Evolutionary conservation across 768 basidiomycete genomes (phyloP), one percentile per base, ranked within the genome.

Genomic region (Calvatia gigantea): DNA sequence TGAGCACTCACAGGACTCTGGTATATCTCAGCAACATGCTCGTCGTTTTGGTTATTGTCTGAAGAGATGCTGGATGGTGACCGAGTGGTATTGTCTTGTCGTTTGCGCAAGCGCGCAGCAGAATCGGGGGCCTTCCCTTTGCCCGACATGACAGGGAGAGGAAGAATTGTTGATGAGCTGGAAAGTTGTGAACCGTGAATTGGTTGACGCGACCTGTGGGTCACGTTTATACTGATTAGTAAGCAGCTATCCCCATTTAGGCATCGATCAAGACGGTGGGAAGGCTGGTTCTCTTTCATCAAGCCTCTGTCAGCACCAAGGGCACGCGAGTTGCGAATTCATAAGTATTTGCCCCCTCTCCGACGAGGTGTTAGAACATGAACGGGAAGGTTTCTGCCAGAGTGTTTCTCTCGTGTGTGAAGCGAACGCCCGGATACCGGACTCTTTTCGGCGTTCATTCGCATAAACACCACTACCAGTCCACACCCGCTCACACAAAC

Each of bases 1-100:
- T 38, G 54, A 29, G 32, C 31, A 71, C 75, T 53, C 66, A 82
- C 81, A 11, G 79, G 74, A 56, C 74, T 76, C 59, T 78, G 78
- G 58, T 73, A 81, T 29, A 82, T 65, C 54, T 71, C 75, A 25
- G 73, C 72, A 42, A 75, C 73, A 64, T 81, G 81, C 61, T 83
- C 81, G 59, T 83, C 81, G 59, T 81, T 77, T 53, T 77, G 75
- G 28, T 75, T 72, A 48, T 69, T 58, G 37, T 68, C 66, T 27
- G 64, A 61, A 41, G 67, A 66, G 31, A 60, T 50, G 38, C 52
- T 64, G 2, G 58, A 35, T 1, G 61, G 19, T 17, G 57, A 56
- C 9, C 65, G 59, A 8, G 67, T 53, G 11, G 19, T 31, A 31
- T 61, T 64, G 27, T 52, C 44, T 27, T 59, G 61, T 17, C 63